These are phyloP conservation scores for Boletus sp. DNA, from an alignment of 768 basidiomycete species.

Conservation along the genomic window DNA sequence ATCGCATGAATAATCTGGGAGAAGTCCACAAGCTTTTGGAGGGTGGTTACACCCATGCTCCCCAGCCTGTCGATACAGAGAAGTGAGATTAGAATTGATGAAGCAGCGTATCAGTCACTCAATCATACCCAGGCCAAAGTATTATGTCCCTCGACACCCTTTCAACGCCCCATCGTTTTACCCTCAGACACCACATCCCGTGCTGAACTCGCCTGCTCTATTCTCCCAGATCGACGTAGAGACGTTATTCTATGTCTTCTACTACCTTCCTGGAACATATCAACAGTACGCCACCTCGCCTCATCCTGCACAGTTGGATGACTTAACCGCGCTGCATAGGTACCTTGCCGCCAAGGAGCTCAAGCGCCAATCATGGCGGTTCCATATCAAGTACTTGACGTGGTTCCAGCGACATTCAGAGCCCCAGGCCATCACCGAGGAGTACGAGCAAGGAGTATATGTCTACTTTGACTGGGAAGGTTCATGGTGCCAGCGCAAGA, in stretches of 20 bases:
- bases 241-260: conserved; percentile 98
- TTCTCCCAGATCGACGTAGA: conserved; percentile 94
- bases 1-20: conserved; percentile 83
- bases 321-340: conserved; percentile 40
- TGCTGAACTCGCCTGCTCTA: conserved; percentile 78
- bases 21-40: conserved; percentile 93
- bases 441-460: conserved; percentile 99
- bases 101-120: conserved; percentile 1
- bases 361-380: conserved; percentile 97
- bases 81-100: conserved; percentile 61
- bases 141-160: conserved; percentile 93
- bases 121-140: conserved; percentile 73
- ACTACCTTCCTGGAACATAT: conserved; percentile 96
- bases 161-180: conserved; percentile 92
- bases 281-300: conserved; percentile 63
- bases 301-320: background rate
- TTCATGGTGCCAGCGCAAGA: conserved; percentile 97
- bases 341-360: conserved; percentile 96
- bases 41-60: conserved; percentile 83
- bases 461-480: conserved; percentile 99
- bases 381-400: conserved; percentile 98
- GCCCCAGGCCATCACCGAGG: conserved; percentile 97
- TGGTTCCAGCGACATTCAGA: conserved; percentile 99
- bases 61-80: conserved; percentile 93
- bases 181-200: conserved; percentile 81